Conservation (phyloP, 176 grass and related monocot species). For the Oryza australiensis region DNA sequence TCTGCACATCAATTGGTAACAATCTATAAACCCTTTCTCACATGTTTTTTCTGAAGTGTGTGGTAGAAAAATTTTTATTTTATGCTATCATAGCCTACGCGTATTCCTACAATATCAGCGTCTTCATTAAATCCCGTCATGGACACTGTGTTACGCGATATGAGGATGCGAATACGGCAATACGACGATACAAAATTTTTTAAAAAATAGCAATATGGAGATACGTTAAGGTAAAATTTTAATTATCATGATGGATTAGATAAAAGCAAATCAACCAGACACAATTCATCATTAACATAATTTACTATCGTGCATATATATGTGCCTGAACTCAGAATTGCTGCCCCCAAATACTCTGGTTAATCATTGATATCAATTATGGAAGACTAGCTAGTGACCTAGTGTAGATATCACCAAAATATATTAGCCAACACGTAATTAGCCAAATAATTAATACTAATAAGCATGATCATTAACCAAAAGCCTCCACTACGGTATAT, state of each 20-base stretch:
- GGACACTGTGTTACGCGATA: too few species aligned
- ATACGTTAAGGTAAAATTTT: too few species aligned
- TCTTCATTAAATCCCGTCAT: too few species aligned
- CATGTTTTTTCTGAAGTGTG: too few species aligned
- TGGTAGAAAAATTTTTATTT: too few species aligned
- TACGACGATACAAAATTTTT: too few species aligned
- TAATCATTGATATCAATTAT: not conserved
- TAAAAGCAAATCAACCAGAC: not conserved
- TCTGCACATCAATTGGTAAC: too few species aligned
- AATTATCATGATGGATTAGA: not conserved
- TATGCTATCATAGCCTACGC: too few species aligned
- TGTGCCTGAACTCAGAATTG: not conserved
- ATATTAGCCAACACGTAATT: not conserved
- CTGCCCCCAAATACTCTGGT: not conserved
- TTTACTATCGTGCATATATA: not conserved
- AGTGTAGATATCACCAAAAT: constrained; percentile 14
- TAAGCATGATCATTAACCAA: constrained; percentile 32
- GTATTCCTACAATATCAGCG: too few species aligned
- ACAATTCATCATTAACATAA: not conserved
- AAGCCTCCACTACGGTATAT: constrained; percentile 53
- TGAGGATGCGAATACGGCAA: too few species aligned
- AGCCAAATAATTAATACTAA: not conserved
- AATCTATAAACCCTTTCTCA: too few species aligned
- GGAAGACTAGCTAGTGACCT: not conserved
- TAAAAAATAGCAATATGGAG: too few species aligned